Evolutionary conservation across 257 asterid species (phyloP).

Genomic region (Mitragyna speciosa): DNA sequence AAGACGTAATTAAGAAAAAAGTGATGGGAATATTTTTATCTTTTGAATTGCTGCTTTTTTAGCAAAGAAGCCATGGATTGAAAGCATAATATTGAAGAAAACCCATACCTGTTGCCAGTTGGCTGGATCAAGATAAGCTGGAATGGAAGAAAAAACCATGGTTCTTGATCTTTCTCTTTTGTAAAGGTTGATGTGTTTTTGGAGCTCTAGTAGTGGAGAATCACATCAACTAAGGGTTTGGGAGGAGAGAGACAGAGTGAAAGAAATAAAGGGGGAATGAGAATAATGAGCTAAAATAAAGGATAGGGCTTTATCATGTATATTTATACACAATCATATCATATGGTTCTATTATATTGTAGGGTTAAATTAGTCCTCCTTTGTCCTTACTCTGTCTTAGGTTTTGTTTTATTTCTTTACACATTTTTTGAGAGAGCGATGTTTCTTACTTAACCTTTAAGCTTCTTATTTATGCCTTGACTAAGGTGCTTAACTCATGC

Average conservation of each 20-base stretch:
- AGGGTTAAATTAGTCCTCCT: slow-evolving; percentile 29
- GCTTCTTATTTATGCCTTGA: slow-evolving; percentile 36
- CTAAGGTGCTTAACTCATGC: neutral
- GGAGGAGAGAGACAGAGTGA: slow-evolving; percentile 20
- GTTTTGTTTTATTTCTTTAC: slow-evolving; percentile 70
- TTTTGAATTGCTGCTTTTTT: slow-evolving; percentile 50
- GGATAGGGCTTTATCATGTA: slow-evolving; percentile 63
- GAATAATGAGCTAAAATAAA: slow-evolving; percentile 89
- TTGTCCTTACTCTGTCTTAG: slow-evolving; percentile 61
- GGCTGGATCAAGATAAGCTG: slow-evolving; percentile 96
- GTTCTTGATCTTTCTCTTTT: slow-evolving; percentile 73
- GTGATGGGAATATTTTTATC: slow-evolving; percentile 52
- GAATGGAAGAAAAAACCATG: slow-evolving; percentile 94
- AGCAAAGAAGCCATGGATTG: slow-evolving; percentile 53
- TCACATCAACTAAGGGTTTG: slow-evolving; percentile 66
- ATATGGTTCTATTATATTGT: slow-evolving; percentile 4
- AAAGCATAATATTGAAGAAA: slow-evolving; percentile 32
- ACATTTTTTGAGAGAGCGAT: slow-evolving; percentile 52
- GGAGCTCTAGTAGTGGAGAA: slow-evolving; percentile 73
- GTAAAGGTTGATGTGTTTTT: slow-evolving; percentile 67
- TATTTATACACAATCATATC: slow-evolving; percentile 32
- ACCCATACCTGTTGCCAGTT: slow-evolving; percentile 89
- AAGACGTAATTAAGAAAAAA: slow-evolving; percentile 19
- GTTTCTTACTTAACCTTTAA: slow-evolving; percentile 72
- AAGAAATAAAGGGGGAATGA: slow-evolving; percentile 51